A percentile compares a stretch with the other conserved stretches of the same genome.
Evolutionary conservation across 441 rosid species (phyloP).

Genomic region (Populus hybrid): DNA sequence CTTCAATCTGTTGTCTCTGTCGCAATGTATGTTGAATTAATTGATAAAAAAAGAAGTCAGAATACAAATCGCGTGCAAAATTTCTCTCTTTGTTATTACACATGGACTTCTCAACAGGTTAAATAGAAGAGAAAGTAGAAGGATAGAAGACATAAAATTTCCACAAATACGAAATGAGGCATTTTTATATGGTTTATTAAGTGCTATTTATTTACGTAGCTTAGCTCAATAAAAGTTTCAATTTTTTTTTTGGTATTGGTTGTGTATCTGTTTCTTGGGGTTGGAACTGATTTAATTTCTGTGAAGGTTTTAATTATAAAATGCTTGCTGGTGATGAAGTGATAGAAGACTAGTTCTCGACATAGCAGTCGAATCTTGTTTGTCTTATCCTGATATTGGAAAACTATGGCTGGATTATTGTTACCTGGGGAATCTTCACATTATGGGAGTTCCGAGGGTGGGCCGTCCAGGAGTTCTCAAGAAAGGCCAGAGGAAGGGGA

Average conservation of each 20-base stretch:
- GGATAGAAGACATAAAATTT: too few species aligned
- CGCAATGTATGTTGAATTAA: too few species aligned
- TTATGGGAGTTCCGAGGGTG: conserved; percentile 24
- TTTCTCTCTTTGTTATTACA: too few species aligned
- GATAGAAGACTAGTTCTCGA: not conserved
- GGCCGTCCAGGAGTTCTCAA: conserved; percentile 40
- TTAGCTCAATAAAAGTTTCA: not conserved
- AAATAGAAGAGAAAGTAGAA: too few species aligned
- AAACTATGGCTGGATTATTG: not conserved
- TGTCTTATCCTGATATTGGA: not conserved
- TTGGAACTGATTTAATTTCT: not conserved
- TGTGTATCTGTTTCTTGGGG: too few species aligned
- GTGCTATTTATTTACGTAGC: not conserved
- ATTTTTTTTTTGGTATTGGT: too few species aligned
- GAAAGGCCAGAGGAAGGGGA: conserved; percentile 50
- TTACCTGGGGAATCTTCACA: conserved; percentile 16
- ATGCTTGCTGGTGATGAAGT: not conserved
- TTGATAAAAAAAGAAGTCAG: not conserved
- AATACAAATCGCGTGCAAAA: too few species aligned
- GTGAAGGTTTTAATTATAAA: not conserved
- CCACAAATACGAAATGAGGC: not conserved
- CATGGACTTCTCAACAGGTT: too few species aligned
- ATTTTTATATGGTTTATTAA: not conserved
- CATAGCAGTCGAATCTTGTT: not conserved
- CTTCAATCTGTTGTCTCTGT: too few species aligned